Evolutionary conservation across 2,329 filamentous ascomycete species (phyloP).

Genomic region (Rhynchosporium graminicola): DNA sequence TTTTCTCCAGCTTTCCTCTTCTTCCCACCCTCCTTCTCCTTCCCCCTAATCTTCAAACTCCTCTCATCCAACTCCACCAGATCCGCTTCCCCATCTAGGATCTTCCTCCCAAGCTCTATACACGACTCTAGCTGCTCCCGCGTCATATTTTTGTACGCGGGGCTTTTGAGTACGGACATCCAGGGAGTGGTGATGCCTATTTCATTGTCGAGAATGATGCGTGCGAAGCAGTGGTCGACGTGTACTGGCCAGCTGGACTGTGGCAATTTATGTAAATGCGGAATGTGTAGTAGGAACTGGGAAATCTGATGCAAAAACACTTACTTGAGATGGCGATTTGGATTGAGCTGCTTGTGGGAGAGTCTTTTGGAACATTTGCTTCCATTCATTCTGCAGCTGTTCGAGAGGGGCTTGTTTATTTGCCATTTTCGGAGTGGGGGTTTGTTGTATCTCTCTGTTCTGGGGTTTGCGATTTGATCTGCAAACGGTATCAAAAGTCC

Average conservation of each 20-base stretch:
- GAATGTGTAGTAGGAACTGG: background rate
- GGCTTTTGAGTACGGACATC: slow-evolving; percentile 45
- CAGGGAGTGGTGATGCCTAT: slow-evolving; percentile 45
- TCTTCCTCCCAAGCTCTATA: slow-evolving; percentile 43
- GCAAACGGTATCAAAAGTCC: background rate
- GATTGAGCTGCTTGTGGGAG: slow-evolving; percentile 32
- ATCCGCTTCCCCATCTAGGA: slow-evolving; percentile 42
- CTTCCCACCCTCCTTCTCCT: slow-evolving; percentile 17
- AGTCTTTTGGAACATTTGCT: slow-evolving; percentile 31
- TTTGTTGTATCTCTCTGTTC: background rate
- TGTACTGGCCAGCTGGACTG: slow-evolving; percentile 47
- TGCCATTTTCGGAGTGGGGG: background rate
- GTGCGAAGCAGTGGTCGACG: slow-evolving; percentile 48
- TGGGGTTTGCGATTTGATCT: background rate
- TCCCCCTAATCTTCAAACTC: slow-evolving; percentile 44
- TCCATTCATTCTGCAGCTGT: slow-evolving; percentile 32
- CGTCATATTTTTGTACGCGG: slow-evolving; percentile 48
- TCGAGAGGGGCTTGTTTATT: slow-evolving; percentile 12
- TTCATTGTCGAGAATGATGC: slow-evolving; percentile 47
- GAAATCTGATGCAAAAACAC: background rate
- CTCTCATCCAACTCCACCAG: slow-evolving; percentile 44
- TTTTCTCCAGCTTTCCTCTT: slow-evolving; percentile 20
- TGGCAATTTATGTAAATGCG: background rate
- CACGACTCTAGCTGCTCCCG: slow-evolving; percentile 42
- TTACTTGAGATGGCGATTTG: slow-evolving; percentile 28